Evolutionary conservation across 176 grass and related monocot genomes (phyloP), one percentile per base, ranked within the genome.

Genomic region (Oryza punctata): DNA sequence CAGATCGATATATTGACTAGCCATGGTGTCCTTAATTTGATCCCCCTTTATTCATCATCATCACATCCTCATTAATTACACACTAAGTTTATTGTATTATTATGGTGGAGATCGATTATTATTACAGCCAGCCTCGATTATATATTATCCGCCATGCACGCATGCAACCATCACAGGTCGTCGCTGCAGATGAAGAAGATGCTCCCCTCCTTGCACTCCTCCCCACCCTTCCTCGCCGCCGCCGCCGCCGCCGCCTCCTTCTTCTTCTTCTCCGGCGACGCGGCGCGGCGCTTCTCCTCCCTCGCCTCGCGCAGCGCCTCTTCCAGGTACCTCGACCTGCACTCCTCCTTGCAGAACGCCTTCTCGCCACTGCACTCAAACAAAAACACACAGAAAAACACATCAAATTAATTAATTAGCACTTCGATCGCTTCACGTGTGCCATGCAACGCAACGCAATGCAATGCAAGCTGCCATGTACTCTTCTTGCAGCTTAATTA

Each of bases 331-430:
- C 65, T 46, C 32, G 43, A 65, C 37, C 89, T 52, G 76, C 90
- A 94, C 30, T 86, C 79, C 24, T 9, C 45, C 69, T 74, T 90
- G 54, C 90, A 92, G 33, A 92, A 94, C 12, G 85, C 87, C 64
- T 65, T 83, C 84, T 90, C 92, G 2, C 92, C 85, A 80, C 87
- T 98, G 87, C 54, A 9, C 2, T 8, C 35, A 7, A 37, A 10
- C 40, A 45, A 41, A 68, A 43, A 54, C 45, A 47, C 45, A 47
- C 4, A 54, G 0, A 32, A 3, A 32, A 54, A 57, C 0, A 57
- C 16, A 21, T 57, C 6, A 57, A 57, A 19, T 57, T 57, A 57
- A 19, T 57, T 57, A 57, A 19, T 21, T 54, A 15, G 2, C 47
- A 21, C 50, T 54, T 54, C 33, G 33, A 35, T 54, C 50, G 1